Conservation (phyloP, 2,329 filamentous ascomycete species). For the Zymoseptoria crescenta region DNA sequence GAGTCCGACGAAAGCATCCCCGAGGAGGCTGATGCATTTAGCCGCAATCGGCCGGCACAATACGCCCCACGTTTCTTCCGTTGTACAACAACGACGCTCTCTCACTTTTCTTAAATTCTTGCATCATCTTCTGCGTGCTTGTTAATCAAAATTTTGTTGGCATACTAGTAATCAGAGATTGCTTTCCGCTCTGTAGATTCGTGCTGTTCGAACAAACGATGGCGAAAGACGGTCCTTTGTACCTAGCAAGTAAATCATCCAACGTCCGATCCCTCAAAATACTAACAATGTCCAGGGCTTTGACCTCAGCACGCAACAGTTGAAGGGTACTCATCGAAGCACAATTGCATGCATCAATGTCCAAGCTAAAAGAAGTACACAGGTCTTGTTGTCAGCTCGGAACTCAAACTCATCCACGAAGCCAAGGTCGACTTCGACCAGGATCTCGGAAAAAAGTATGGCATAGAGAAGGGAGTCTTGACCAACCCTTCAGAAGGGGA, state of each 20-base stretch:
- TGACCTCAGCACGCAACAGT: conserved; percentile 92
- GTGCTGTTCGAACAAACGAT: neutral
- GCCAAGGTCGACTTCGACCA: conserved; percentile 94
- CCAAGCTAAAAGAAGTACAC: conserved; percentile 3
- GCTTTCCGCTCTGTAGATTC: too few species aligned
- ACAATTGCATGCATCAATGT: conserved; percentile 58
- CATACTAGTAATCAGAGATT: too few species aligned
- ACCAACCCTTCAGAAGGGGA: conserved; percentile 75
- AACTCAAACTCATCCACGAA: conserved; percentile 71
- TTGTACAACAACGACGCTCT: neutral
- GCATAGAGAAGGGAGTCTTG: conserved; percentile 79
- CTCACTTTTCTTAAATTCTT: too few species aligned
- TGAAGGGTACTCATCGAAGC: conserved; percentile 76
- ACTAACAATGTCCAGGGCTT: conserved; percentile 50
- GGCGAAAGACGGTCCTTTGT: conserved; percentile 8
- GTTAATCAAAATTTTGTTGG: too few species aligned
- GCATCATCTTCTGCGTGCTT: neutral
- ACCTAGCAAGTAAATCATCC: conserved; percentile 7
- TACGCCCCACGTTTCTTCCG: neutral
- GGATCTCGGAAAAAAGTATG: conserved; percentile 58
- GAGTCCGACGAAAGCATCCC: neutral
- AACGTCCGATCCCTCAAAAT: too few species aligned
- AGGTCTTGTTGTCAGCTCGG: conserved; percentile 77
- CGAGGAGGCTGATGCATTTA: neutral
- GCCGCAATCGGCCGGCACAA: conserved; percentile 2